A percentile compares a stretch with the other conserved stretches of the same genome.
These are phyloP conservation scores for Leccinum fuscescens DNA, from an alignment of 1,284 basidiomycete species.

Conservation along the genomic window DNA sequence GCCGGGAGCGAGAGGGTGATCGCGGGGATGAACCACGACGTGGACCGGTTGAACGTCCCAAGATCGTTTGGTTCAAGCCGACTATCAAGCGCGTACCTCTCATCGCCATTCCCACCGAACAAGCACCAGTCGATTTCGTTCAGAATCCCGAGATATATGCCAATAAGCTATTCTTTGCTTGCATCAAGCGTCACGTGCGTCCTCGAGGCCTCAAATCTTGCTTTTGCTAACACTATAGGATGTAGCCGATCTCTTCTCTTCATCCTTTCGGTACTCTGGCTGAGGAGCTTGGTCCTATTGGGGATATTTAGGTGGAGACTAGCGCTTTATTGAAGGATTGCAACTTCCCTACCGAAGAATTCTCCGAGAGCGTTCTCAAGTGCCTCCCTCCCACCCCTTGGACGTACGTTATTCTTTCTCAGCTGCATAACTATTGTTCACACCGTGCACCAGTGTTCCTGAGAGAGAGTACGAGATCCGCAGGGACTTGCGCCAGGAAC, in stretches of 20 bases:
- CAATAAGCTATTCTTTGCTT: slow-evolving; percentile 93
- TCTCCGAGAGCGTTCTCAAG: slow-evolving; percentile 90
- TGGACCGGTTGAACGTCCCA: slow-evolving; percentile 82
- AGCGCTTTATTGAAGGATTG: slow-evolving; percentile 97
- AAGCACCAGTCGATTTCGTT: slow-evolving; percentile 95
- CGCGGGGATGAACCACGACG: slow-evolving; percentile 78
- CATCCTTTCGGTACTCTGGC: slow-evolving; percentile 99
- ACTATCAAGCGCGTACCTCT: slow-evolving; percentile 99
- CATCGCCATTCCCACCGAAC: slow-evolving; percentile 99
- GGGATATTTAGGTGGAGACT: slow-evolving; percentile 96
- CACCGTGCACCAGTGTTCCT: slow-evolving; percentile 62
- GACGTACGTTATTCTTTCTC: slow-evolving; percentile 57
- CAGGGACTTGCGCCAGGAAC: slow-evolving; percentile 81
- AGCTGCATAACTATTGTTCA: slow-evolving; percentile 8
- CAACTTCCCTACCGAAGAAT: slow-evolving; percentile 95
- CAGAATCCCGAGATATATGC: slow-evolving; percentile 91
- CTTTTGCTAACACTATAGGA: slow-evolving; percentile 15
- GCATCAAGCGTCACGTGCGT: slow-evolving; percentile 93
- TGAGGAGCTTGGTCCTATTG: slow-evolving; percentile 98
- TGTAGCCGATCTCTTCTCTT: slow-evolving; percentile 86
- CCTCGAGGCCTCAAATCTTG: background rate
- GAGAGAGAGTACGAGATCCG: slow-evolving; percentile 87
- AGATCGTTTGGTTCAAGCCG: slow-evolving; percentile 99
- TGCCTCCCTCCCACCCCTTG: slow-evolving; percentile 94
- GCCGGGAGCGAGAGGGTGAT: slow-evolving; percentile 93